Evolutionary conservation across 1,139 yeast genomes (phyloP).

Genomic region (Yamadazyma songkhlaensis): DNA sequence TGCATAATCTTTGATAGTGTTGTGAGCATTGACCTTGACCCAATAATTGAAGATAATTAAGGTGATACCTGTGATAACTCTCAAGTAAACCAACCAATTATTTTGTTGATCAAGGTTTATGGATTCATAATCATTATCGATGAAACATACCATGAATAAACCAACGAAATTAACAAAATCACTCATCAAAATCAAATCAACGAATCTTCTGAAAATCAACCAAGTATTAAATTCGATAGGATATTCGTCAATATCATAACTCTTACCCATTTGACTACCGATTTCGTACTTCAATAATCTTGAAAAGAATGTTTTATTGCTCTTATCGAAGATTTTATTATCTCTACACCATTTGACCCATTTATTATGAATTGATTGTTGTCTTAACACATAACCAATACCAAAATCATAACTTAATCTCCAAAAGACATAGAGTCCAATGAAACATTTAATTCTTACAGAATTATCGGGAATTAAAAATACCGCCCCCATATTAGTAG

Average conservation of each 20-base stretch:
- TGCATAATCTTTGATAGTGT: constrained; percentile 86
- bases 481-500: constrained; percentile 52
- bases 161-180: constrained; percentile 79
- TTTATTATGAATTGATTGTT: constrained; percentile 60
- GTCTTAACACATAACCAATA: constrained; percentile 66
- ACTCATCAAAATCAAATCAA: constrained; percentile 81
- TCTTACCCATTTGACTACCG: constrained; percentile 57
- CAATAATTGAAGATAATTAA: constrained; percentile 73
- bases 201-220: constrained; percentile 76
- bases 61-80: constrained; percentile 41
- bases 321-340: constrained; percentile 43
- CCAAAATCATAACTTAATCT: constrained; percentile 76
- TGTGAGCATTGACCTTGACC: constrained; percentile 88
- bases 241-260: constrained; percentile 45
- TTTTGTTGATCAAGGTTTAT: constrained; percentile 28
- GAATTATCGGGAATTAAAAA: constrained; percentile 27
- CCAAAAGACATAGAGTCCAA: constrained; percentile 69
- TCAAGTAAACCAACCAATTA: constrained; percentile 31
- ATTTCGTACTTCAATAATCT: constrained; percentile 44
- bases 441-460: constrained; percentile 43
- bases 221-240: constrained; percentile 84
- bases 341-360: constrained; percentile 56
- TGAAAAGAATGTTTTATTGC: constrained; percentile 35
- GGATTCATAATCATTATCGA: constrained; percentile 41
- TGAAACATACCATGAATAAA: constrained; percentile 59